Evolutionary conservation across 148 eudicot species (phyloP), one percentile per base, ranked within the genome.

Genomic region (Rhododendron ferrugineum): DNA sequence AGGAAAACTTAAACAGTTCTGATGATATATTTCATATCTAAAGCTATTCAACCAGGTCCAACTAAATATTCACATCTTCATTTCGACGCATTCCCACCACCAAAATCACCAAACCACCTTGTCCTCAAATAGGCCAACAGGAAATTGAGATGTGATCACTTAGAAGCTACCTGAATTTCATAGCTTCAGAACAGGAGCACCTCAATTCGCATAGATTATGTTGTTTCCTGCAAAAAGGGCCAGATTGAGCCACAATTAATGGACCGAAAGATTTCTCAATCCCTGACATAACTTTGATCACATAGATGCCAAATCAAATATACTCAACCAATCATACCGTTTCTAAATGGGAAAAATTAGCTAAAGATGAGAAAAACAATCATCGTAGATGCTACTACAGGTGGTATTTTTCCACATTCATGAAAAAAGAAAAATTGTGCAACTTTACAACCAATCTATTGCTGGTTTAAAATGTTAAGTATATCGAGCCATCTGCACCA

Each of bases 81-180:
- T 28, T 82, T 85, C 70, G 84, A 80, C 79, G 14, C 78, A 81
- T 85, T 81, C 28, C 26, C 75, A 81, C 46, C 81, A 81, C 75
- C 28, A 74, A 70, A 50, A 74, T 79, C 83, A 80, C 40, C 50
- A 60, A 16, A 34, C 3, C 28, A 49, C 58, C 60, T 66, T 28
- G 37, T 78, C 72, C 37, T 58, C 80, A 9, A 26, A 78, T 22
- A 47, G n/a, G 10, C 60, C 3, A 14, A 56, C 4, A 32, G 47
- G 47, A n/a, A 78, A 40, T 40, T n/a, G 75, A 13, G 36, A 40
- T 62, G 30, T 64, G 75, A 42, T 62, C 72, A 81, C 66, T 66
- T 28, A 47, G 78, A 44, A 36, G 46, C 85, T 32, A 52, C 56
- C 36, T 37, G 23, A 40, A 56, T 70, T 73, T 42, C 60, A 52